A percentile compares a stretch with the other conserved stretches of the same genome.
Evolutionary conservation across 1,284 basidiomycete genomes (phyloP).

Genomic region (Fomitopsis pinicola): DNA sequence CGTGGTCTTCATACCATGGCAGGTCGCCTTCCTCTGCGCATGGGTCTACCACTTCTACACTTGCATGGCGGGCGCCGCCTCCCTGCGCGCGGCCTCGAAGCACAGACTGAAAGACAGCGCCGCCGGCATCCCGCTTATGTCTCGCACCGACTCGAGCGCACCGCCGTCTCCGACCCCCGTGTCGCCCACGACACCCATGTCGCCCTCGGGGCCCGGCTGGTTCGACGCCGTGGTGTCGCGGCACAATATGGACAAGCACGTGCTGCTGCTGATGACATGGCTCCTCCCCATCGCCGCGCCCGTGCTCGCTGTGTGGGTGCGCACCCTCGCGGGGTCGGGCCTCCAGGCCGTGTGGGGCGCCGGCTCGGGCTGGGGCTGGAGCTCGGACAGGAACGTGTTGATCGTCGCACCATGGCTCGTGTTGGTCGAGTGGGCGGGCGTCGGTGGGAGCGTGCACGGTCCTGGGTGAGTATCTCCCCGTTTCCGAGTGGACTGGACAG

Average conservation of each 20-base stretch:
- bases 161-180: not conserved
- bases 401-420: constrained; percentile 64
- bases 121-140: constrained; percentile 13
- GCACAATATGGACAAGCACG: constrained; percentile 51
- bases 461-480: constrained; percentile 5
- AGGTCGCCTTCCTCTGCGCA: constrained; percentile 83
- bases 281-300: constrained; percentile 80
- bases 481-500: not conserved
- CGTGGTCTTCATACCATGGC: constrained; percentile 80
- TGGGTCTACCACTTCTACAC: constrained; percentile 74
- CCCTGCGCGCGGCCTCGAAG: constrained; percentile 4
- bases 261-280: constrained; percentile 79
- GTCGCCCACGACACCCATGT: not conserved
- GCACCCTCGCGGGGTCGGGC: constrained; percentile 61
- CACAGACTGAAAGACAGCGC: not conserved
- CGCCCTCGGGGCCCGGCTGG: not conserved
- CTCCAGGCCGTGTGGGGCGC: constrained; percentile 29
- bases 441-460: constrained; percentile 10
- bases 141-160: not conserved
- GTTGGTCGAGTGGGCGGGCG: constrained; percentile 48
- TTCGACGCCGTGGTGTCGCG: not conserved
- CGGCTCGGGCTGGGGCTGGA: constrained; percentile 70
- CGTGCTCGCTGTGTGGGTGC: constrained; percentile 85
- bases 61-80: constrained; percentile 37
- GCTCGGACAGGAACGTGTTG: constrained; percentile 73